These are phyloP conservation scores for Umbellularia californica DNA, from an alignment of 164 flowering plant genomes.

Conservation along the genomic window DNA sequence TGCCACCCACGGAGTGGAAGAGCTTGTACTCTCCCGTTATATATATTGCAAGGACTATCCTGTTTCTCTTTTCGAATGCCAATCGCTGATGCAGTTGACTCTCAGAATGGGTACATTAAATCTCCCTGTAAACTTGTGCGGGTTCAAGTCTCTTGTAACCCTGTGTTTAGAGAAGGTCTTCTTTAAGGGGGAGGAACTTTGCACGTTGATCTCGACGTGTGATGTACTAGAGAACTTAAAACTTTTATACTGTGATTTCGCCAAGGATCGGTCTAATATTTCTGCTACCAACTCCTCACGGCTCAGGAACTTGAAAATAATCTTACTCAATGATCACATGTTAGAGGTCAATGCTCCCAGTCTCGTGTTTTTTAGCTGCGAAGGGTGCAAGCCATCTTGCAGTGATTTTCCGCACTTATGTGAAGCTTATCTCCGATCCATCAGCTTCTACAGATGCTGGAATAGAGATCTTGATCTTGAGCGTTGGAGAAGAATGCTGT, in stretches of 20 bases:
- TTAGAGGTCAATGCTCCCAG: not conserved
- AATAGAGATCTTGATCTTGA: not conserved
- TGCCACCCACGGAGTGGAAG: not conserved
- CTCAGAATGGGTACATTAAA: not conserved
- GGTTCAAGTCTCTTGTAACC: not conserved
- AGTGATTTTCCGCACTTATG: not conserved
- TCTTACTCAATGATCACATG: not conserved
- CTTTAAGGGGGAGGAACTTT: not conserved
- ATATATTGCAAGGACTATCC: too few species aligned
- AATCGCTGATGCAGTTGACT: not conserved
- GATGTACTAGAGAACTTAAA: not conserved
- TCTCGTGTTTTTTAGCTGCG: not conserved
- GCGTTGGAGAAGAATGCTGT: not conserved
- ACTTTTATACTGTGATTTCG: not conserved
- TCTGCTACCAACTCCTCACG: not conserved
- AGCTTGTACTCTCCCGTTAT: not conserved
- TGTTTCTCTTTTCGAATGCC: not conserved
- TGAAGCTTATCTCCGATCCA: not conserved
- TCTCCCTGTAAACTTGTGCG: not conserved
- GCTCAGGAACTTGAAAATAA: not conserved
- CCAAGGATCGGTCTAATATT: not conserved
- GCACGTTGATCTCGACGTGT: not conserved
- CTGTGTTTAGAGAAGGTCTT: too few species aligned
- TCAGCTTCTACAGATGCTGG: not conserved
- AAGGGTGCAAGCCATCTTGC: not conserved